These are phyloP conservation scores for Phragmites australis DNA, from an alignment of 176 grass and related monocot genomes.

Conservation along the genomic window DNA sequence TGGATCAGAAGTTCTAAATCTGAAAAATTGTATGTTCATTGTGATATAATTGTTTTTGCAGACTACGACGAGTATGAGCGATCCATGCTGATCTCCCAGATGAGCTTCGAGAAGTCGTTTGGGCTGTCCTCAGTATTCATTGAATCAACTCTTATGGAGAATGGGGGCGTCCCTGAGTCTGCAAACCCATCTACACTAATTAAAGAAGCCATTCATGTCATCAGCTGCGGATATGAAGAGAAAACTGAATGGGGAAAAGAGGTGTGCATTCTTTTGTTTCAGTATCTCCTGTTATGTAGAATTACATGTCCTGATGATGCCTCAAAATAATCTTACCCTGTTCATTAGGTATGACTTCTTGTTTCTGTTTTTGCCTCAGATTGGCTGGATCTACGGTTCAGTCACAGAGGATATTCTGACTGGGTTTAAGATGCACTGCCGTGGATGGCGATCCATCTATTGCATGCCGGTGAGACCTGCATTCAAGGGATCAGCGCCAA, in stretches of 20 bases:
- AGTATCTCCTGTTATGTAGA: not conserved
- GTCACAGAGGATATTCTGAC: slow-evolving; percentile 93
- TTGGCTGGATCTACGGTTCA: slow-evolving; percentile 97
- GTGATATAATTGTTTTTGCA: slow-evolving; percentile 42
- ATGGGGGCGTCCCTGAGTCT: slow-evolving; percentile 83
- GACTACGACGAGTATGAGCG: slow-evolving; percentile 91
- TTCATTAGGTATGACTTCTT: slow-evolving; percentile 5
- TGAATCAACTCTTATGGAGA: slow-evolving; percentile 96
- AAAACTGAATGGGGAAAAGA: slow-evolving; percentile 99
- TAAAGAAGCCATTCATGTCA: slow-evolving; percentile 98
- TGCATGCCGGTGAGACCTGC: slow-evolving; percentile 89
- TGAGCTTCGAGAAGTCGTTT: slow-evolving; percentile 96
- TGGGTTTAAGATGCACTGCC: slow-evolving; percentile 97
- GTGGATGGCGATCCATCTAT: slow-evolving; percentile 96
- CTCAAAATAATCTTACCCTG: slow-evolving; percentile 6
- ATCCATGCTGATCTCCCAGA: slow-evolving; percentile 90
- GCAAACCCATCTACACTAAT: slow-evolving; percentile 76
- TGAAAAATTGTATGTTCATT: not conserved
- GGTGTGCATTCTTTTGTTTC: slow-evolving; percentile 41
- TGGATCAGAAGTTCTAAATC: slow-evolving; percentile 20
- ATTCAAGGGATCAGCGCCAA: slow-evolving; percentile 95
- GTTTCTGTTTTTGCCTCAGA: slow-evolving; percentile 47
- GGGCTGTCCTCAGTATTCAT: slow-evolving; percentile 89
- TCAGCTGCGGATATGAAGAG: slow-evolving; percentile 95
- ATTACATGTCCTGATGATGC: slow-evolving; percentile 12